These are phyloP conservation scores for Rhododendron griersonianum DNA, from an alignment of 148 eudicot species.

Conservation along the genomic window DNA sequence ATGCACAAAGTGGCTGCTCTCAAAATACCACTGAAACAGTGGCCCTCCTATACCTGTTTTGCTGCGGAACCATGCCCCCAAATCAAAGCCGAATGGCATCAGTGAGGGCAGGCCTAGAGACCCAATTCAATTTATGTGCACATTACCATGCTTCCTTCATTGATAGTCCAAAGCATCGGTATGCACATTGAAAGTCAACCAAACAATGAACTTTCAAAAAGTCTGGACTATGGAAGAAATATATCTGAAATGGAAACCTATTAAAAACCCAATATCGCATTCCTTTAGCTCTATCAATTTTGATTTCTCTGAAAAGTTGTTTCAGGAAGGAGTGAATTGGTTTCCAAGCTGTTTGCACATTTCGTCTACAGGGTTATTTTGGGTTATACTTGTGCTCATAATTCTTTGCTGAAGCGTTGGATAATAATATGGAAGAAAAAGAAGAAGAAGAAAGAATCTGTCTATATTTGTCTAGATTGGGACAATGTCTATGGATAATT, in stretches of 20 bases:
- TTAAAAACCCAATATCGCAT: not conserved
- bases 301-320: not conserved
- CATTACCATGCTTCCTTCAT: too few relatives aligned
- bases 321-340: not conserved
- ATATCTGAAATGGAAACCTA: not conserved
- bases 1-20: too few relatives aligned
- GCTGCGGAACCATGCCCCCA: too few relatives aligned
- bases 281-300: not conserved
- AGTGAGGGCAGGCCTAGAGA: too few relatives aligned
- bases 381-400: not conserved
- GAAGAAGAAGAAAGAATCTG: not conserved
- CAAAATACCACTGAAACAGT: too few relatives aligned
- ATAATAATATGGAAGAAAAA: not conserved
- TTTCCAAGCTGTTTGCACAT: conserved; percentile 1
- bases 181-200: not conserved
- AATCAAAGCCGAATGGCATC: too few relatives aligned
- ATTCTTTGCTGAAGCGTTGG: not conserved
- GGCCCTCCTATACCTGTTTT: too few relatives aligned
- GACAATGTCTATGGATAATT: not conserved
- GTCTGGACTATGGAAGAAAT: not conserved
- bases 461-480: not conserved
- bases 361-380: not conserved
- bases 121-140: too few relatives aligned
- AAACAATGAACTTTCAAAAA: not conserved
- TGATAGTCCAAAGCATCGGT: too few relatives aligned